These are phyloP conservation scores for Epichloe gansuensis DNA, from an alignment of 2,329 filamentous ascomycete species.

Conservation along the genomic window DNA sequence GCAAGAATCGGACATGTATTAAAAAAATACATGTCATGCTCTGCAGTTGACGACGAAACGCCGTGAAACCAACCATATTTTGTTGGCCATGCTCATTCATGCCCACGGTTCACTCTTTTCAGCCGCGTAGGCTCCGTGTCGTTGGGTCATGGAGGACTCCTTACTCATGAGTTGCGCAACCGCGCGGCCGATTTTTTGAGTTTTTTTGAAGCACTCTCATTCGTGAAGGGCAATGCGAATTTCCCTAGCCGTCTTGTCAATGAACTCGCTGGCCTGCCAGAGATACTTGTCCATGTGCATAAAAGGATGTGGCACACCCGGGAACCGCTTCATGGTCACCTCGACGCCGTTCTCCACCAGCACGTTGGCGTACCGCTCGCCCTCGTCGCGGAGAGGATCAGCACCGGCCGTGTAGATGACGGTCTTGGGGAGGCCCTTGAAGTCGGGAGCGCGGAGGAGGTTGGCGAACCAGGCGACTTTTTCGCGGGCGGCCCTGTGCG, in stretches of 20 bases:
- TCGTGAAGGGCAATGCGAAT: conserved; percentile 17
- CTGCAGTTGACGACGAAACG: too few species aligned
- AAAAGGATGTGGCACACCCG: conserved; percentile 35
- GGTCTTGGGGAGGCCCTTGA: conserved; percentile 21
- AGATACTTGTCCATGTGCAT: conserved; percentile 33
- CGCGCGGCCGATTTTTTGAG: too few species aligned
- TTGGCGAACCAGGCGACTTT: conserved; percentile 17
- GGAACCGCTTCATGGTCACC: conserved; percentile 32
- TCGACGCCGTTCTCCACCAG: conserved; percentile 31
- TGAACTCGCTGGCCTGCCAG: conserved; percentile 23
- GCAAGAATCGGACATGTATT: too few species aligned
- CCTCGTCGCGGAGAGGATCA: conserved; percentile 35
- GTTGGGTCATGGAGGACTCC: too few species aligned
- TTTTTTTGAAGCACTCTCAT: background rate
- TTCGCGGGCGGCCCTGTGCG: conserved; percentile 8
- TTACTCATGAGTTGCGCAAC: too few species aligned
- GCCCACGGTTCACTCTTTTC: too few species aligned
- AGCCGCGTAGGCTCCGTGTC: too few species aligned
- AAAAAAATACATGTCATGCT: too few species aligned
- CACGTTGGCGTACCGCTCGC: conserved; percentile 31
- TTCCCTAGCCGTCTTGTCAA: conserved; percentile 19
- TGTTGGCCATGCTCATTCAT: too few species aligned
- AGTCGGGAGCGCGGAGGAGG: conserved; percentile 23
- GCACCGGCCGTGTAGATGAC: conserved; percentile 30
- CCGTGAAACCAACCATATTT: too few species aligned